These are phyloP conservation scores for Acidomyces sp. DNA, from an alignment of 495 filamentous ascomycete species.

Conservation along the genomic window DNA sequence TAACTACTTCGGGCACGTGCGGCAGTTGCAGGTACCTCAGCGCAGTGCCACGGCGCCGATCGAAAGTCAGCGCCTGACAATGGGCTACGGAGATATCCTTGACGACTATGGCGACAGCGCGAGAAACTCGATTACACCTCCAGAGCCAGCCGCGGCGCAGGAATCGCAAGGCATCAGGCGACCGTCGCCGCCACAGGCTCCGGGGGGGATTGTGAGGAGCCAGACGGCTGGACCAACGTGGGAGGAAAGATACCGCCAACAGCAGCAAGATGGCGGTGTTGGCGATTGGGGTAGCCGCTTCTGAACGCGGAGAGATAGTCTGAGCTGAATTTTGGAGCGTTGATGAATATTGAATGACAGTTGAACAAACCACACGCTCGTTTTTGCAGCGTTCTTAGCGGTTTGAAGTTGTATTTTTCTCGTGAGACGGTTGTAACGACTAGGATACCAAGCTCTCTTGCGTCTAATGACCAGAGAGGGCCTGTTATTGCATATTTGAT, in stretches of 20 bases:
- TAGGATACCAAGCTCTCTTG: no score
- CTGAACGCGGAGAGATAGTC: no score
- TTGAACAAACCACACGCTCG: no score
- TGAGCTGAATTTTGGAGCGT: no score
- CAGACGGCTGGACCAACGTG: neutral
- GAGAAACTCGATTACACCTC: conserved; percentile 5
- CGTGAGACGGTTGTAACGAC: no score
- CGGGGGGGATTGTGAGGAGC: neutral
- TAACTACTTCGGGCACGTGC: conserved; percentile 4
- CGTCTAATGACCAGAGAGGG: no score
- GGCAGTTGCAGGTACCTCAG: neutral
- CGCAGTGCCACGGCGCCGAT: conserved; percentile 12
- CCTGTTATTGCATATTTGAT: no score
- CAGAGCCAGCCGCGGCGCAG: neutral
- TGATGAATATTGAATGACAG: no score
- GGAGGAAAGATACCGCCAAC: neutral
- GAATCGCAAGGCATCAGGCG: neutral
- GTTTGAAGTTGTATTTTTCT: no score
- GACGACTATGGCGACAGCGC: conserved; percentile 5
- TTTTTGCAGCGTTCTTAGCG: no score
- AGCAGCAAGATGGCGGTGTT: neutral
- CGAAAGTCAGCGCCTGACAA: conserved; percentile 6
- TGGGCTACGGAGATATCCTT: conserved; percentile 11
- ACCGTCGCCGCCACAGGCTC: neutral
- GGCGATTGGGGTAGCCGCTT: no score